Percentiles rank a stretch among this genome's conserved stretches.
phyloP scores from a whole-genome alignment of 1,139 yeast species.

The Lodderomyces pseudojiufengensis region DNA sequence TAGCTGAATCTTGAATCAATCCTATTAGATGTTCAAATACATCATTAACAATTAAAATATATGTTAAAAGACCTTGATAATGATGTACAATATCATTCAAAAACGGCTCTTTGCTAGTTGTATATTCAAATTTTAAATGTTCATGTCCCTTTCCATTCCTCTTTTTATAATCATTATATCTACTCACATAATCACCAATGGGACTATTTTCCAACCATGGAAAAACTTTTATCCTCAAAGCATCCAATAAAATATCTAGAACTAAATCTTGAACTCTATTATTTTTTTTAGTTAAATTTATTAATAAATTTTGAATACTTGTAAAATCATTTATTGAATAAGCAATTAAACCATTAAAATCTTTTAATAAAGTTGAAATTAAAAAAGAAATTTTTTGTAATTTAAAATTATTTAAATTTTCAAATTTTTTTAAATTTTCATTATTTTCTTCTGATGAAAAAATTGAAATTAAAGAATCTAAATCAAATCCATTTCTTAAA shows the following conservation, averaged over 20 bases:
- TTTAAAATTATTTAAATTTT: slow-evolving; percentile 20
- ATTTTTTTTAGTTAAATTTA: slow-evolving; percentile 59
- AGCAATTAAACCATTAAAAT: slow-evolving; percentile 75
- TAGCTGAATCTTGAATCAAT: slow-evolving; percentile 46
- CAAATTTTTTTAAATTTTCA: slow-evolving; percentile 8
- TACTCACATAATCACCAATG: slow-evolving; percentile 30
- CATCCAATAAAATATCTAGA: slow-evolving; percentile 68
- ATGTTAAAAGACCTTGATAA: slow-evolving; percentile 56
- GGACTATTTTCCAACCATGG: slow-evolving; percentile 50
- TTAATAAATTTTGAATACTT: slow-evolving; percentile 56
- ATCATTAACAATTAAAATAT: slow-evolving; percentile 53
- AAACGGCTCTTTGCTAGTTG: slow-evolving; percentile 12
- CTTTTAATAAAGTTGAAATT: slow-evolving; percentile 58
- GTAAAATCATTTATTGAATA: slow-evolving; percentile 57
- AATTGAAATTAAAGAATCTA: slow-evolving; percentile 60
- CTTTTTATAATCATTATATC: slow-evolving; percentile 8
- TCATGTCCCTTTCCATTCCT: background rate
- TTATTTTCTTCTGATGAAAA: slow-evolving; percentile 33
- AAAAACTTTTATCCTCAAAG: slow-evolving; percentile 57
- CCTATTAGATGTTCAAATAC: slow-evolving; percentile 47
- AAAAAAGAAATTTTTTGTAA: slow-evolving; percentile 63
- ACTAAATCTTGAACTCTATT: slow-evolving; percentile 56
- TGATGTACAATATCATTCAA: slow-evolving; percentile 44
- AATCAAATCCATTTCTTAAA: slow-evolving; percentile 60
- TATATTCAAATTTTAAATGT: slow-evolving; percentile 9